phyloP scores from a whole-genome alignment of 768 basidiomycete genomes.

The Tylopilus intermedius region DNA sequence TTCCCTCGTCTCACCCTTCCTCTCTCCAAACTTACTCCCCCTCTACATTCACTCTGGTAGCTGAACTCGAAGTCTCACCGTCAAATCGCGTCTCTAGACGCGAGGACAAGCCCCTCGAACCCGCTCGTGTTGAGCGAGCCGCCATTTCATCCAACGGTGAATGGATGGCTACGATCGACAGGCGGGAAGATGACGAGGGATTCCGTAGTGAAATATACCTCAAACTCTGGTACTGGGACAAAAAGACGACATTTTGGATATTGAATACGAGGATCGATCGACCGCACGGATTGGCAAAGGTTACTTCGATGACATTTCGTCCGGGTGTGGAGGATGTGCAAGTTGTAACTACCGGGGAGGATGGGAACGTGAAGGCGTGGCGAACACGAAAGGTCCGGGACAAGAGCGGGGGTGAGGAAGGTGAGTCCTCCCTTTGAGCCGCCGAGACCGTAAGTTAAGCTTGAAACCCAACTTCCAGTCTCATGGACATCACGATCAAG shows the following conservation, averaged over 20 bases:
- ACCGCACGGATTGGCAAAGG: slow-evolving; percentile 66
- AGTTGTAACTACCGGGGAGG: slow-evolving; percentile 71
- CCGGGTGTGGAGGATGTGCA: slow-evolving; percentile 39
- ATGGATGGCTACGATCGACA: slow-evolving; percentile 93
- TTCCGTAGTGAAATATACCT: slow-evolving; percentile 71
- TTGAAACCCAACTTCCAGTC: slow-evolving; percentile 16
- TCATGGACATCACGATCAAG: slow-evolving; percentile 81
- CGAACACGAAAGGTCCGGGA: slow-evolving; percentile 45
- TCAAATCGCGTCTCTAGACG: slow-evolving; percentile 84
- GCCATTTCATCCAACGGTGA: slow-evolving; percentile 63
- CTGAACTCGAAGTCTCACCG: slow-evolving; percentile 89
- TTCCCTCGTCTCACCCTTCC: slow-evolving; percentile 92
- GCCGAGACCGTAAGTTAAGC: background rate
- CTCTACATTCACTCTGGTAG: slow-evolving; percentile 58
- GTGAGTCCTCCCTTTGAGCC: slow-evolving; percentile 33
- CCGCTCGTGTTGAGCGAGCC: slow-evolving; percentile 67
- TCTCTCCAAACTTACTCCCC: slow-evolving; percentile 91
- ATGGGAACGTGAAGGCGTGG: slow-evolving; percentile 81
- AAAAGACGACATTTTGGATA: slow-evolving; percentile 54
- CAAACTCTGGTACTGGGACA: slow-evolving; percentile 89
- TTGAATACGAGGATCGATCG: slow-evolving; percentile 87
- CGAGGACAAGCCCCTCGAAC: slow-evolving; percentile 72
- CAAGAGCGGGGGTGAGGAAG: slow-evolving; percentile 47
- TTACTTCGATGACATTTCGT: slow-evolving; percentile 69
- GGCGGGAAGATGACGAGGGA: slow-evolving; percentile 59